Evolutionary conservation across 352 stramenopile species (phyloP).

Genomic region (Phytophthora tentaculata): DNA sequence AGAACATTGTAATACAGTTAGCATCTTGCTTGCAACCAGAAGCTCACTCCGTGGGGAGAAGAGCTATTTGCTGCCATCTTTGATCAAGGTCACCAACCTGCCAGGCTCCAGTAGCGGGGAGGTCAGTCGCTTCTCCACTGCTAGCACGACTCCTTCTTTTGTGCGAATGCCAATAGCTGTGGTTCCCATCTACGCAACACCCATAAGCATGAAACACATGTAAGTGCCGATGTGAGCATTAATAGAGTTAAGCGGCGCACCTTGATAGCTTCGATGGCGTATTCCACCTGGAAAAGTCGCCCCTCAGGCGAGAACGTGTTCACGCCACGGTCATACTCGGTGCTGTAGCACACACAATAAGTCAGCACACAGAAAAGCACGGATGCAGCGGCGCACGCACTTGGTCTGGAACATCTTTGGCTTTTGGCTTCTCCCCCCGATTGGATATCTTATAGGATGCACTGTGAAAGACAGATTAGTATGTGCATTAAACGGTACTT

Average conservation of each 20-base stretch:
- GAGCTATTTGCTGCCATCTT: background rate
- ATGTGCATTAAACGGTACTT: constrained; percentile 10
- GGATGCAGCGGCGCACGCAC: constrained; percentile 27
- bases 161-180: constrained; percentile 98
- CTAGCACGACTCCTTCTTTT: constrained; percentile 97
- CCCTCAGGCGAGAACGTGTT: constrained; percentile 99
- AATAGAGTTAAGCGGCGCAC: constrained; percentile 37
- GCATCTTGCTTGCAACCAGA: background rate
- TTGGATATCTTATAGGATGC: constrained; percentile 41
- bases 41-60: background rate
- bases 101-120: constrained; percentile 95
- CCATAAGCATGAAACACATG: background rate
- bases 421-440: constrained; percentile 36
- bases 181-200: constrained; percentile 90
- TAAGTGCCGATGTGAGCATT: too few relatives aligned
- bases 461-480: constrained; percentile 30
- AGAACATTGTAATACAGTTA: constrained; percentile 3
- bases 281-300: constrained; percentile 99
- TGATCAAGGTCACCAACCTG: constrained; percentile 51
- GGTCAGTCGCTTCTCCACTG: constrained; percentile 98
- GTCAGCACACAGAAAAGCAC: background rate
- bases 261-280: constrained; percentile 98
- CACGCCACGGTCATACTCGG: constrained; percentile 99
- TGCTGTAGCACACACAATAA: constrained; percentile 54
- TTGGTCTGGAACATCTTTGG: constrained; percentile 71